Percentiles rank a stretch among this genome's conserved stretches.
These are phyloP conservation scores for Nakazawaea sp. DNA, from an alignment of 805 yeast species.

Conservation along the genomic window DNA sequence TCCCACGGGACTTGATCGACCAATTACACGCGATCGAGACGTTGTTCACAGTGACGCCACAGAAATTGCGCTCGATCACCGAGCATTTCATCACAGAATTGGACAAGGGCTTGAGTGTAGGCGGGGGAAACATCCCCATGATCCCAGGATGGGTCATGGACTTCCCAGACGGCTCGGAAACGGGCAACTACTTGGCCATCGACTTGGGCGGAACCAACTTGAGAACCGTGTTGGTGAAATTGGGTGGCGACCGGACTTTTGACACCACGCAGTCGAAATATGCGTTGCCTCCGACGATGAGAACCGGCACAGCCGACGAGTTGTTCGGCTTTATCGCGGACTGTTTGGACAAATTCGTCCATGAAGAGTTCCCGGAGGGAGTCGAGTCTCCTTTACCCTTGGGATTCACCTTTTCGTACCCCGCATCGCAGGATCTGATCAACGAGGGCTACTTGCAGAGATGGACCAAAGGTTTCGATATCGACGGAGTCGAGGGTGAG, in stretches of 20 bases:
- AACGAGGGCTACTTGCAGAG: constrained; percentile 84
- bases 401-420: constrained; percentile 95
- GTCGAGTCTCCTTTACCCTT: constrained; percentile 54
- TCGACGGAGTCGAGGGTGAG: constrained; percentile 86
- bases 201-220: constrained; percentile 97
- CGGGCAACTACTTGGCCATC: constrained; percentile 85
- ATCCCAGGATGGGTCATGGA: constrained; percentile 96
- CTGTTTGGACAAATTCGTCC: constrained; percentile 64
- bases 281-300: constrained; percentile 66
- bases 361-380: constrained; percentile 61
- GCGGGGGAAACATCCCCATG: constrained; percentile 92
- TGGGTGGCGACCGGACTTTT: constrained; percentile 79
- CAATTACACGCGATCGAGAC: constrained; percentile 54
- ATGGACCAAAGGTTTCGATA: constrained; percentile 98
- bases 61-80: constrained; percentile 57
- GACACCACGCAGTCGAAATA: constrained; percentile 85
- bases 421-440: constrained; percentile 77
- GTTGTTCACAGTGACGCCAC: constrained; percentile 55
- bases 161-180: constrained; percentile 86
- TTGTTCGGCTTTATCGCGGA: constrained; percentile 85
- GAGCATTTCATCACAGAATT: constrained; percentile 75
- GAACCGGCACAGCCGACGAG: constrained; percentile 72
- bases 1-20: constrained; percentile 54
- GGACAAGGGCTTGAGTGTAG: constrained; percentile 67
- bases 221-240: constrained; percentile 81